Conservation (phyloP, 257 asterid species). For the Solanum ahanhuiri region DNA sequence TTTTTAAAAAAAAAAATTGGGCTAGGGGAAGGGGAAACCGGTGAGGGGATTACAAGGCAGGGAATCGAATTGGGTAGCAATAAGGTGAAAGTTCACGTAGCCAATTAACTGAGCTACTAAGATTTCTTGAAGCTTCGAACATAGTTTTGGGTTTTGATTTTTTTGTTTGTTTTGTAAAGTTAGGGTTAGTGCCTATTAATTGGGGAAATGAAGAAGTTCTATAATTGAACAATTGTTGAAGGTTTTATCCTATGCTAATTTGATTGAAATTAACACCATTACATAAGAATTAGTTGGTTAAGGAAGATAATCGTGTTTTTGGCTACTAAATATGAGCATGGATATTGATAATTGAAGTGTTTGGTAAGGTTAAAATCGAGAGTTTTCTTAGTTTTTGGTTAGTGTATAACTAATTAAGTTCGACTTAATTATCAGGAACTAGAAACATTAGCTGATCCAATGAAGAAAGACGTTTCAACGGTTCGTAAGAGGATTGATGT, state of each 20-base stretch:
- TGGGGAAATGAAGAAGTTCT: background rate
- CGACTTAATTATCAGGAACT: conserved; percentile 48
- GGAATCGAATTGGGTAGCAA: background rate
- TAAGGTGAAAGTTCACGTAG: background rate
- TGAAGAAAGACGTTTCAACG: conserved; percentile 71
- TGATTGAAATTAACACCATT: background rate
- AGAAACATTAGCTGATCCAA: conserved; percentile 75
- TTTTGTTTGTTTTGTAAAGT: background rate
- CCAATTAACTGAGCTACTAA: background rate
- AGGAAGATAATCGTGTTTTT: background rate
- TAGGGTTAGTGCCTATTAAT: background rate
- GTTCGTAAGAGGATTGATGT: conserved; percentile 83
- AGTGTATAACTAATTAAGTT: background rate
- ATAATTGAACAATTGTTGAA: background rate
- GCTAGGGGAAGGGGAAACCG: background rate
- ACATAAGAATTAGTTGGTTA: background rate
- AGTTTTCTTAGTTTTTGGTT: background rate
- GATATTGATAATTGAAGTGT: background rate
- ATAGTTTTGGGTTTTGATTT: background rate
- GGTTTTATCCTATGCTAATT: background rate
- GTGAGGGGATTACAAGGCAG: background rate
- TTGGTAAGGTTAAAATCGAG: background rate
- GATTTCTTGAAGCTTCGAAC: background rate
- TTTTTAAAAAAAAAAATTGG: no score
- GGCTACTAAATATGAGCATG: background rate